phyloP scores from a whole-genome alignment of 1,284 basidiomycete genomes.

The Rhodotorula glutinis region DNA sequence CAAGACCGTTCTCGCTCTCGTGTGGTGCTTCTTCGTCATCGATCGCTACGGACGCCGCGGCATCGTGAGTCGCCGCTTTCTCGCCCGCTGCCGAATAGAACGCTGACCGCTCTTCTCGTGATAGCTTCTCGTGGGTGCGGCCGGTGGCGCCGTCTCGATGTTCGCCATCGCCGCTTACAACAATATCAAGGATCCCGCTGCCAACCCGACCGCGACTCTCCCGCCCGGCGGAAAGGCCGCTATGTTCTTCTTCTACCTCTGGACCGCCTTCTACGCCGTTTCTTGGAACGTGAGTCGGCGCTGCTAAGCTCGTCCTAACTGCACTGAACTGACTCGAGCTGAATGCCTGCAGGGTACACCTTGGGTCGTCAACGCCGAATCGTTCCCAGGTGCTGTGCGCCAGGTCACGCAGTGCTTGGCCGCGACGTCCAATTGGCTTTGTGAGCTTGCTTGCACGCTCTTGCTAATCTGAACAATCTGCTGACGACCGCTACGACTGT shows the following conservation, averaged over 20 bases:
- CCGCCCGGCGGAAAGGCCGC: conserved; percentile 42
- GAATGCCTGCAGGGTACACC: conserved; percentile 40
- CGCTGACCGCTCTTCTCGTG: no score
- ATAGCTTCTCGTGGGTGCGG: conserved; percentile 51
- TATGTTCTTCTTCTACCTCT: conserved; percentile 48
- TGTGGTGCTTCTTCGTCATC: conserved; percentile 48
- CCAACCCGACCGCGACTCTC: conserved; percentile 36
- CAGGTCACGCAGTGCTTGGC: conserved; percentile 47
- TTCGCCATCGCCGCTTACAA: conserved; percentile 44
- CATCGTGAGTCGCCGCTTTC: conserved; percentile 27
- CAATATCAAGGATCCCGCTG: conserved; percentile 40
- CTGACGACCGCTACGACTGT: neutral
- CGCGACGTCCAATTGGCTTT: conserved; percentile 49
- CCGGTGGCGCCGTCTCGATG: conserved; percentile 53
- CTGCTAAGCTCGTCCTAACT: no score
- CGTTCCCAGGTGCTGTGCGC: conserved; percentile 48
- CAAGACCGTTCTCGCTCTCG: conserved; percentile 47
- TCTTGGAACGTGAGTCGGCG: conserved; percentile 39
- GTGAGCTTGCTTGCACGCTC: neutral
- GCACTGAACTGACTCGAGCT: neutral
- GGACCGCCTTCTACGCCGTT: conserved; percentile 37
- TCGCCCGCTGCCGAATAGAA: no score
- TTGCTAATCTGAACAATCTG: neutral
- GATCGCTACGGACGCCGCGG: conserved; percentile 52
- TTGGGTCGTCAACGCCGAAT: conserved; percentile 49